These are phyloP conservation scores for Halophytophthora polymorphica DNA, from an alignment of 352 stramenopile species.

Conservation along the genomic window DNA sequence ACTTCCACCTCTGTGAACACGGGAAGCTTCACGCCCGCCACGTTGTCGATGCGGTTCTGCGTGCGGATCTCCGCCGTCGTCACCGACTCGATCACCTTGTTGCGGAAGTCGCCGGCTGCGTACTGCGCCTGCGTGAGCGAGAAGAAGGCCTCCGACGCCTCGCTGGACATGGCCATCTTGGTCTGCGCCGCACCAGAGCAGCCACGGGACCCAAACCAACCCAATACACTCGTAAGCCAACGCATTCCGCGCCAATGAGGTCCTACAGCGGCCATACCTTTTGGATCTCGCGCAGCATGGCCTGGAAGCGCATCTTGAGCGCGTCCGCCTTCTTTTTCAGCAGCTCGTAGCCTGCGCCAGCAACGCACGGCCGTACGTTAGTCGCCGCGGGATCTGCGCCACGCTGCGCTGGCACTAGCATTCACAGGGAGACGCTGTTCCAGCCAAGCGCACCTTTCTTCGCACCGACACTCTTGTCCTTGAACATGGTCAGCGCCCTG, in stretches of 20 bases:
- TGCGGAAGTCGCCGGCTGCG: conserved; percentile 95
- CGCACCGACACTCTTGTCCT: conserved; percentile 75
- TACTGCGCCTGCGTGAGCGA: conserved; percentile 98
- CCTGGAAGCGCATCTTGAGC: conserved; percentile 95
- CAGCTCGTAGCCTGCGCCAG: conserved; percentile 66
- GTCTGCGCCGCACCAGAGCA: conserved; percentile 36
- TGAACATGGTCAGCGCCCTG: conserved; percentile 85
- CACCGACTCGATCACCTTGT: conserved; percentile 96
- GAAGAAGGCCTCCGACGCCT: conserved; percentile 96
- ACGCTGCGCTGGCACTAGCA: not conserved
- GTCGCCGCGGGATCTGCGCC: not conserved
- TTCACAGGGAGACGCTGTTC: not conserved
- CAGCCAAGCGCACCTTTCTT: conserved; percentile 67
- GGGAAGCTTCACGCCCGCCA: conserved; percentile 98
- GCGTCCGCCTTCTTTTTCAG: conserved; percentile 99
- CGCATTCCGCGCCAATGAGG: not conserved
- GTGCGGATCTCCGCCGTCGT: conserved; percentile 95
- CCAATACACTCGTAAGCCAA: not conserved
- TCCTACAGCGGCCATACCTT: conserved; percentile 35
- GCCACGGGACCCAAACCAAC: conserved; percentile 33
- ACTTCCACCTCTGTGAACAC: conserved; percentile 98
- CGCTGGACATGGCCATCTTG: conserved; percentile 82
- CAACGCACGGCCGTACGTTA: not conserved
- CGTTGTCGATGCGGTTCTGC: conserved; percentile 98
- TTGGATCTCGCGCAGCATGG: conserved; percentile 85